Percentiles rank a stretch among this genome's conserved stretches.
Conservation (phyloP, 495 filamentous ascomycete species). For the Aspergillus hancockii region DNA sequence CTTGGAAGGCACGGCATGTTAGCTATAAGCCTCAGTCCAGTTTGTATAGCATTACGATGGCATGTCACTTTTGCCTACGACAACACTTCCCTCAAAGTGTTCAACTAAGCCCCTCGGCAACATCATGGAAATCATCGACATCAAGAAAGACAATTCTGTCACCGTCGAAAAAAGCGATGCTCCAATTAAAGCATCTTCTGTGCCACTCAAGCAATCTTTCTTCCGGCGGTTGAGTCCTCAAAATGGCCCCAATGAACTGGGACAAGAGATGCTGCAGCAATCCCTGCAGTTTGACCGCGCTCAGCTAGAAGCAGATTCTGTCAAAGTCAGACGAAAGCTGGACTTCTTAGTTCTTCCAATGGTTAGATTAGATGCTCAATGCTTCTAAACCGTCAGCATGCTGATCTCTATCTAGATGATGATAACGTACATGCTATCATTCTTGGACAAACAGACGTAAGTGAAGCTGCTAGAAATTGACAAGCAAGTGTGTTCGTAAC, state of each 20-base stretch:
- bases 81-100: neutral
- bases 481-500: neutral
- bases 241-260: neutral
- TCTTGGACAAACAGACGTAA: conserved; percentile 19
- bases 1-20: too few relatives aligned
- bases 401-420: conserved; percentile 3
- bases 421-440: conserved; percentile 18
- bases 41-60: neutral
- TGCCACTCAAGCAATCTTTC: neutral
- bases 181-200: neutral
- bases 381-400: neutral
- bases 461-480: neutral
- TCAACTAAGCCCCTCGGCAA: neutral
- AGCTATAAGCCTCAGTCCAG: too few relatives aligned
- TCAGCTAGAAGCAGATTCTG: conserved; percentile 8
- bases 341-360: conserved; percentile 19
- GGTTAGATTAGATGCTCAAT: conserved; percentile 1
- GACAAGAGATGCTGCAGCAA: conserved; percentile 7
- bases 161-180: neutral
- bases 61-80: neutral
- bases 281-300: conserved; percentile 7
- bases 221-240: neutral
- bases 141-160: neutral
- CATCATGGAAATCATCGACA: neutral
- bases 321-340: conserved; percentile 21